Evolutionary conservation across 2,329 filamentous ascomycete species (phyloP), one percentile per base, ranked within the genome.

Genomic region (Epichloe glyceriae): DNA sequence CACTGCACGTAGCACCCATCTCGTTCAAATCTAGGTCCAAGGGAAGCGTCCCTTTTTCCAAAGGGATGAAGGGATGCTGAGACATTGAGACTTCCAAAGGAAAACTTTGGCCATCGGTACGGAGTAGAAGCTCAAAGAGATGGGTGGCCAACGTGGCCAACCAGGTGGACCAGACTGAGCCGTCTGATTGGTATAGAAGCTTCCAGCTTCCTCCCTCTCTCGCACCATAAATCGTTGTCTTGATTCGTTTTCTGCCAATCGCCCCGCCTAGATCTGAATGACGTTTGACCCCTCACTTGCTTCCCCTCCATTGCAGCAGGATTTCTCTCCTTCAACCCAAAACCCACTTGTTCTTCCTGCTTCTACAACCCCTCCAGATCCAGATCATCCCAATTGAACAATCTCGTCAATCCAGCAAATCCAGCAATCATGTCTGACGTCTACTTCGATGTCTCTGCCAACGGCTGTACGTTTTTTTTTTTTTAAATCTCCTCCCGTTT

Each of bases 401-500:
- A 19, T 11, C 19, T 15, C 26, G 17, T 44, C 37, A 35, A 47
- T 43, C 22, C 34, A 17, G 19, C 5, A 11, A 34, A 46, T 42
- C n/a, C 11, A 22, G 30, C 30, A n/a, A 49, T 49, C 41, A 50
- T 46, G 34, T 17, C 51, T 47, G 46, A 54, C 46, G 51, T 57
- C 44, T 57, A 37, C 47, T 57, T 57, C 33, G 52, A 56, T 1
- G 46, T 57, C 43, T 50, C 50, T 38, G 52, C 50, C 37, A 39
- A 50, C 39, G 50, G 46, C 42, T 14, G 55, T 57, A 54, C n/a
- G 55, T 55, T 44, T n/a, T n/a, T n/a, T n/a, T n/a, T n/a, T n/a
- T n/a, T 43, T 3, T 14, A 14, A 26, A 30, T 26, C 7, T 12
- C 20, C 17, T 17, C 12, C 4, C 35, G 22, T 7, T 7, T 10